Evolutionary conservation across 164 flowering plant species (phyloP).

Genomic region (Vitis cinerea): DNA sequence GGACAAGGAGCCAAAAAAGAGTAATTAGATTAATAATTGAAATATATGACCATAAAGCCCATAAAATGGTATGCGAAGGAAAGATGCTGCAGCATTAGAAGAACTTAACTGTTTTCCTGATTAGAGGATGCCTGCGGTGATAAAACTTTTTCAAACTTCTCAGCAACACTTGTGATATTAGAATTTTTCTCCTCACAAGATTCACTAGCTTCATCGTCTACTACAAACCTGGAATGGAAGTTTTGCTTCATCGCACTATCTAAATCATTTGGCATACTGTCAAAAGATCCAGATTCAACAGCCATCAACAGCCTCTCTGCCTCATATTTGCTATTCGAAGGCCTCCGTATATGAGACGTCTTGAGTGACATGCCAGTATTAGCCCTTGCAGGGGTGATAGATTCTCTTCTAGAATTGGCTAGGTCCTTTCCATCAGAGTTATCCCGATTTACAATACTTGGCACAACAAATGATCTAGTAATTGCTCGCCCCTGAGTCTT

Average conservation of each 20-base stretch:
- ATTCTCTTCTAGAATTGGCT: conserved; percentile 41
- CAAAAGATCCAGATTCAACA: conserved; percentile 30
- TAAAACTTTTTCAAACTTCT: conserved; percentile 40
- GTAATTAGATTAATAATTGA: too few relatives aligned
- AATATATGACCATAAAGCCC: too few relatives aligned
- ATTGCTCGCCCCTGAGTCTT: conserved; percentile 31
- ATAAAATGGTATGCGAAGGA: too few relatives aligned
- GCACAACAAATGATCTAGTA: conserved; percentile 40
- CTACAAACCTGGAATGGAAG: conserved; percentile 21
- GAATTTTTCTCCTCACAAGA: conserved; percentile 29
- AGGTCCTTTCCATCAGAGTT: conserved; percentile 41
- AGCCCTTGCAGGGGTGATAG: conserved; percentile 36
- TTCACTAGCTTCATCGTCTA: conserved; percentile 34
- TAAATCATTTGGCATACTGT: conserved; percentile 19
- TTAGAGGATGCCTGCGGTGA: conserved; percentile 26
- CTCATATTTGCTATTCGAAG: conserved; percentile 37
- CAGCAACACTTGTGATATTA: conserved; percentile 30
- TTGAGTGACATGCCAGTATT: conserved; percentile 39
- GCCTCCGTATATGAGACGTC: conserved; percentile 49
- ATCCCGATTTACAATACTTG: conserved; percentile 55
- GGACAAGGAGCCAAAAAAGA: too few relatives aligned
- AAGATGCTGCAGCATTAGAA: not conserved
- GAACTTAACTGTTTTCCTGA: conserved; percentile 35
- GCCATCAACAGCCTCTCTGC: conserved; percentile 26
- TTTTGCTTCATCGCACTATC: conserved; percentile 26